These are phyloP conservation scores for Basidiobolus meristosporus DNA, from an alignment of 371 early-diverging fungal genomes.

Conservation along the genomic window DNA sequence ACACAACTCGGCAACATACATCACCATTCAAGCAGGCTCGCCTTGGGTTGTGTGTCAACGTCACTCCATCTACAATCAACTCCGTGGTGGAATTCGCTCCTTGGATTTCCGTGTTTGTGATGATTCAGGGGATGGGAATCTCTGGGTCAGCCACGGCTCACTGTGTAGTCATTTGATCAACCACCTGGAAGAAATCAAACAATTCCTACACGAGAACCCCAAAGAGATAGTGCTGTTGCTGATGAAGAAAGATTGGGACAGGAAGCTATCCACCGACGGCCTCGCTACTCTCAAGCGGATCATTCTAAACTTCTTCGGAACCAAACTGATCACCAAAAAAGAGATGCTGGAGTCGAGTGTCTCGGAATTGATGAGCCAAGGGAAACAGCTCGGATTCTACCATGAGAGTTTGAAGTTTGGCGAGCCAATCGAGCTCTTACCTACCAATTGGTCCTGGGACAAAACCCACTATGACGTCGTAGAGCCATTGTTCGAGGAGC, in stretches of 20 bases:
- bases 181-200: background rate
- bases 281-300: too few relatives aligned
- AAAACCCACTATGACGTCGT: too few relatives aligned
- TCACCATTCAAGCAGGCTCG: too few relatives aligned
- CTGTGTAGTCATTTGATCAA: conserved; percentile 1
- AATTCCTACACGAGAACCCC: conserved; percentile 1
- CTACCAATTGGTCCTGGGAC: too few relatives aligned
- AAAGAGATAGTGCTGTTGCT: background rate
- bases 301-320: too few relatives aligned
- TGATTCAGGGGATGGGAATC: background rate
- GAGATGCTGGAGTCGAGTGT: too few relatives aligned
- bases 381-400: too few relatives aligned
- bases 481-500: too few relatives aligned
- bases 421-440: too few relatives aligned
- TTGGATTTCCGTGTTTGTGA: conserved; percentile 2
- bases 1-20: conserved; percentile 2
- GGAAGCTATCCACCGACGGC: conserved; percentile 3
- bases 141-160: conserved; percentile 1
- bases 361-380: too few relatives aligned
- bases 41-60: conserved; percentile 2
- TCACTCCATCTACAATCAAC: background rate
- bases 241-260: conserved; percentile 3
- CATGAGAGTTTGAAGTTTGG: too few relatives aligned
- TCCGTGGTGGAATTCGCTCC: background rate
- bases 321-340: too few relatives aligned